Evolutionary conservation across 768 basidiomycete species (phyloP), one percentile per base, ranked within the genome.

Genomic region (Hydnomerulius pinastri): DNA sequence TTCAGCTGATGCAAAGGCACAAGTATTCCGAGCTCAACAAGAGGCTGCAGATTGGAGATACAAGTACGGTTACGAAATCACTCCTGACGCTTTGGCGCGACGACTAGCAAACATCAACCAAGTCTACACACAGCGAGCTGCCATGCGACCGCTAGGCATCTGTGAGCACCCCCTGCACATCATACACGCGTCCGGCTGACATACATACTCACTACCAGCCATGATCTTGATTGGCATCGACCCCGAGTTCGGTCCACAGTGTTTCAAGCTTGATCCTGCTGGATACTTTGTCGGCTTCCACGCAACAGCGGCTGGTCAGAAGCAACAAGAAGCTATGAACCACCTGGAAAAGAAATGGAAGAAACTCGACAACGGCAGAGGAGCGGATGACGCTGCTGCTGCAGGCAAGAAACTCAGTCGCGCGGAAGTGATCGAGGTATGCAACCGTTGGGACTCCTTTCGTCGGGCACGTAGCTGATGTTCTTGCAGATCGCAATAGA

Each of bases 291-390:
- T 97, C 38, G 97, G 97, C 0, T 98, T 95, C 76, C 95, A 98
- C 60, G 97, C 97, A 8, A 96, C 96, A 2, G 85, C 96, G 0
- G 88, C 95, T 2, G 97, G 97, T 0, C 89, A 91, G 69, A 98
- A 99, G 63, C 97, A 98, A 62, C 96, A 97, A 64, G 97, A 99
- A 66, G 94, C 92, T 1, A 97, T 95, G 86, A 98, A 98, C 69
- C 90, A 93, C 64, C 78, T 99, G 37, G 97, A 99, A 75, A 98
- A 98, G 76, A 92, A 92, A 68, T 98, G 93, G 95, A 99, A 98
- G 77, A 93, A 93, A 69, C 75, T 93, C 25, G 86, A 91, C 62
- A 80, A 78, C 20, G 89, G 89, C 13, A 73, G 73, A 45, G 90
- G 91, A 18, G 89, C 86, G 0, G 88, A 93, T 43, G 87, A 95